phyloP scores from a whole-genome alignment of 2,329 filamentous ascomycete species.

The Aspergillus candidus region DNA sequence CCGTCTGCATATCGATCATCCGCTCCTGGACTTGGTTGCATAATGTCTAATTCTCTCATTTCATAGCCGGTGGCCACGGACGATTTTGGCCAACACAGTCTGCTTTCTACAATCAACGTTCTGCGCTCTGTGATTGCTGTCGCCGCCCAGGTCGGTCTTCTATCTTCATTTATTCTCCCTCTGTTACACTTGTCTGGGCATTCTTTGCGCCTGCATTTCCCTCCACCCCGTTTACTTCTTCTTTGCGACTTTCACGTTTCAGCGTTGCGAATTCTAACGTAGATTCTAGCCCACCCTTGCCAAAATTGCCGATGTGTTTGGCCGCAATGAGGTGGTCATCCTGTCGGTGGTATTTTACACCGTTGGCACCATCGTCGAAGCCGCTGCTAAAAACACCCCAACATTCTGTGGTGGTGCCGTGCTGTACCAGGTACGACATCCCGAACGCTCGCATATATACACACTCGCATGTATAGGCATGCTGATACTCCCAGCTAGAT shows the following conservation, averaged over 20 bases:
- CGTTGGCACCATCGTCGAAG: conserved; percentile 52
- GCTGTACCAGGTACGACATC: conserved; percentile 45
- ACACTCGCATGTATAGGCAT: neutral
- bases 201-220: too few relatives aligned
- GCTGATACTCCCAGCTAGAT: conserved; percentile 34
- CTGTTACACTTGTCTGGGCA: neutral
- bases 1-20: neutral
- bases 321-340: conserved; percentile 53
- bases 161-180: neutral
- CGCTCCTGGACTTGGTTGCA: neutral
- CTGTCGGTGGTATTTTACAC: conserved; percentile 54
- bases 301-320: conserved; percentile 59
- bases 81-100: conserved; percentile 48
- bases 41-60: conserved; percentile 6
- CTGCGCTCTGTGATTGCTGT: conserved; percentile 55
- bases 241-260: too few relatives aligned
- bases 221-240: too few relatives aligned
- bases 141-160: conserved; percentile 42
- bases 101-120: conserved; percentile 55
- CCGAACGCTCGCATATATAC: too few relatives aligned
- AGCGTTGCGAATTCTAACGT: neutral
- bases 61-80: conserved; percentile 49
- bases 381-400: conserved; percentile 44
- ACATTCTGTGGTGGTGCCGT: conserved; percentile 54
- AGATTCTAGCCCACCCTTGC: conserved; percentile 48